phyloP scores from a whole-genome alignment of 2,329 filamentous ascomycete species.

The Fusarium nisikadoi region DNA sequence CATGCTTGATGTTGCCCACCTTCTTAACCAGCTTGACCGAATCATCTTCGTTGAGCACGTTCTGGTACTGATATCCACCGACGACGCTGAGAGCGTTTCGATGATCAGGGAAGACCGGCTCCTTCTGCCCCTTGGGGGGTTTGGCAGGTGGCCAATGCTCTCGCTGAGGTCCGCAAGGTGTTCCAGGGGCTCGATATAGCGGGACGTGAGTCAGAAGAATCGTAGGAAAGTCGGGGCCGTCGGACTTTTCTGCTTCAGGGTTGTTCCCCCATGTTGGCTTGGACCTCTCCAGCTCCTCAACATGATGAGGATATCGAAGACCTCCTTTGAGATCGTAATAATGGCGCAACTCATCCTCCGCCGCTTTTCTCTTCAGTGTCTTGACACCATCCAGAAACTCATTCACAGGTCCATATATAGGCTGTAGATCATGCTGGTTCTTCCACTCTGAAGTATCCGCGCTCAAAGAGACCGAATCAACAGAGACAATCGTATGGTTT shows the following conservation, averaged over 20 bases:
- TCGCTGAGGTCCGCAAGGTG: conserved; percentile 86
- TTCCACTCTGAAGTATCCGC: conserved; percentile 69
- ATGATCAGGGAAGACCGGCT: conserved; percentile 68
- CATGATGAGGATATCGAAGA: conserved; percentile 65
- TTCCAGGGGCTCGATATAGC: conserved; percentile 82
- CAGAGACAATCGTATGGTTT: conserved; percentile 94
- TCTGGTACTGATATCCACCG: conserved; percentile 94
- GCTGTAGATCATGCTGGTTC: conserved; percentile 61
- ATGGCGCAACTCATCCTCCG: conserved; percentile 73
- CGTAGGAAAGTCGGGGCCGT: conserved; percentile 77
- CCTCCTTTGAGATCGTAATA: conserved; percentile 70
- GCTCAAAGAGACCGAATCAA: conserved; percentile 89
- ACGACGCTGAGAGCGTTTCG: conserved; percentile 82
- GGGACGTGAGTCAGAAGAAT: conserved; percentile 93
- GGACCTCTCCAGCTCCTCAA: conserved; percentile 67
- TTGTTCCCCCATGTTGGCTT: conserved; percentile 42
- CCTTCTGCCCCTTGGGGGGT: conserved; percentile 67
- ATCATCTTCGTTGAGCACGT: conserved; percentile 82
- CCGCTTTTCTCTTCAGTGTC: conserved; percentile 72
- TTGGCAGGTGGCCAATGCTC: conserved; percentile 83
- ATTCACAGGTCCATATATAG: conserved; percentile 80
- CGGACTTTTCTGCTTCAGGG: conserved; percentile 54
- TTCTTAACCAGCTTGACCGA: conserved; percentile 80
- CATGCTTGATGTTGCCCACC: conserved; percentile 83
- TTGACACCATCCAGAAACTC: conserved; percentile 79